Evolutionary conservation across 2,329 filamentous ascomycete species (phyloP), one percentile per base, ranked within the genome.

Genomic region (Dactylellina leptospora): DNA sequence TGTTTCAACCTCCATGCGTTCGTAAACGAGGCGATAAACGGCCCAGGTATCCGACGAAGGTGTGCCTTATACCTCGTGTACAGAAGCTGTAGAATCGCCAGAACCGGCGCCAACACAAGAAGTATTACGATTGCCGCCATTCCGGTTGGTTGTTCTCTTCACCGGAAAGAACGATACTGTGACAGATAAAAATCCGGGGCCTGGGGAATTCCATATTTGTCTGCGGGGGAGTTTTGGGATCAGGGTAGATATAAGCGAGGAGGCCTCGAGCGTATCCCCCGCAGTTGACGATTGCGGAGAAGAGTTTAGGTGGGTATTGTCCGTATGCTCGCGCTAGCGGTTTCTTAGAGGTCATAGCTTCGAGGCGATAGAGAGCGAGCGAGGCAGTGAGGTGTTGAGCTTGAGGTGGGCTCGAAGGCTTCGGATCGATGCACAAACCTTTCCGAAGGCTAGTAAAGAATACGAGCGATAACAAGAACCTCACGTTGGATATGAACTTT

Each of bases 1-100:
- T 91, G 88, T 76, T 84, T 83, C 74, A 92, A 86, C 20, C 90
- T 84, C 90, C 90, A 95, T 83, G 86, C 87, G 77, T 93, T 86
- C 13, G 88, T 90, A 62, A 86, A 82, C 2, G 81, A 88, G 20
- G 90, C 91, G 45, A 91, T 76, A 62, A 87, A 82, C 0, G 88
- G 90, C 0, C 90, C 91, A 0, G 91, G 90, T 75, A 91, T 38
- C 28, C 38, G 33, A 54, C 63, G 63, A 28, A 69, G 55, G 33
- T 69, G 18, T n/a, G 54, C 9, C 22, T 60, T 69, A 40, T 69
- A 69, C 38, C 63, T 53, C 6, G 63, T 69, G 38, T 47, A 61
- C 4, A 69, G 27, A 11, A 60, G 13, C 22, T 69, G 63, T 0
- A 69, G 16, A 10, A 69, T 13, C 1, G 28, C 54, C 10, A 69